A percentile compares a stretch with the other conserved stretches of the same genome.
Evolutionary conservation across 2,329 filamentous ascomycete genomes (phyloP).

Genomic region (Domatiomyces globalis): DNA sequence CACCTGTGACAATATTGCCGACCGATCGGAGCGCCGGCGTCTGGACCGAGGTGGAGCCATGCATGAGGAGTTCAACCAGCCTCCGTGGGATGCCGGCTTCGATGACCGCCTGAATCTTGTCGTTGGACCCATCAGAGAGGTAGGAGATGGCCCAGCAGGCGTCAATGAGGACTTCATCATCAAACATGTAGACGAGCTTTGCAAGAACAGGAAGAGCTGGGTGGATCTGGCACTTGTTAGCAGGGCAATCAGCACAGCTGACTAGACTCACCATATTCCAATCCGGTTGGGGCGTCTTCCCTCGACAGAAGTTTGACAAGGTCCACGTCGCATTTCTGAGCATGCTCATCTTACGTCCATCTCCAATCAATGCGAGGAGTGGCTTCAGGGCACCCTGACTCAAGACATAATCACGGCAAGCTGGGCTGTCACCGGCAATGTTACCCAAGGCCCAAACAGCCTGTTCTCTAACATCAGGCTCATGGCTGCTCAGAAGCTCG

Average conservation of each 20-base stretch:
- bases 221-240: conserved; percentile 52
- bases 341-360: conserved; percentile 99
- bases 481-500: conserved; percentile 84
- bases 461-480: conserved; percentile 95
- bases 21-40: conserved; percentile 93
- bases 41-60: conserved; percentile 94
- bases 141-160: conserved; percentile 99
- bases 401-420: conserved; percentile 93
- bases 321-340: conserved; percentile 98
- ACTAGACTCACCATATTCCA: conserved; percentile 69
- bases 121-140: conserved; percentile 91
- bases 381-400: conserved; percentile 82
- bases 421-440: conserved; percentile 95
- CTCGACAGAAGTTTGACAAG: conserved; percentile 97
- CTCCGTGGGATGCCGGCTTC: conserved; percentile 94
- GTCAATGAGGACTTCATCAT: conserved; percentile 96
- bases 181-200: conserved; percentile 95
- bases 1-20: conserved; percentile 96
- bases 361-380: conserved; percentile 74
- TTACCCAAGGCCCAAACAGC: conserved; percentile 98
- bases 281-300: conserved; percentile 96
- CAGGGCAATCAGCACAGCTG: conserved; percentile 14
- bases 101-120: conserved; percentile 98
- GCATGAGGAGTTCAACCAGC: conserved; percentile 93
- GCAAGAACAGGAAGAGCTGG: conserved; percentile 88